Evolutionary conservation across 768 basidiomycete genomes (phyloP).

Genomic region (Podaxis mareebaensis): DNA sequence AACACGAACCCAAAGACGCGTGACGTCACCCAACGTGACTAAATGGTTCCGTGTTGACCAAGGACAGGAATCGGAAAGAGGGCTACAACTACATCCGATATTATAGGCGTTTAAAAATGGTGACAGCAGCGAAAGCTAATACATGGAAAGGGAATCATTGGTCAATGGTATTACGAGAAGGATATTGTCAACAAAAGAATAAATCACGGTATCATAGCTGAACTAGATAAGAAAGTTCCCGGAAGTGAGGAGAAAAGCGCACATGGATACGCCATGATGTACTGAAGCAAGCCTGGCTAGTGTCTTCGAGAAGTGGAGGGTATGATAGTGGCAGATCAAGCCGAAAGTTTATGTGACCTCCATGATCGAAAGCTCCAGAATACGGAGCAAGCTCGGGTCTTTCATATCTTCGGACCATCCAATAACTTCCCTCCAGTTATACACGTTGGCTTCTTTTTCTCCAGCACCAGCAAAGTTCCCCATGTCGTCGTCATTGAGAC

Average conservation of each 20-base stretch:
- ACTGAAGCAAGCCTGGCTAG: background rate
- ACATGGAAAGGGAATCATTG: background rate
- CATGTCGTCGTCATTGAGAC: constrained; percentile 78
- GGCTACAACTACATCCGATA: background rate
- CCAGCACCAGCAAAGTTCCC: constrained; percentile 74
- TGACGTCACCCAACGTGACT: constrained; percentile 9
- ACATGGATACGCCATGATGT: background rate
- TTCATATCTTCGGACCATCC: constrained; percentile 83
- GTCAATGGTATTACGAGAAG: background rate
- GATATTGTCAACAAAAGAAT: background rate
- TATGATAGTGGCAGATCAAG: background rate
- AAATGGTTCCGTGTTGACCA: background rate
- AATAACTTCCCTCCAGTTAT: constrained; percentile 80
- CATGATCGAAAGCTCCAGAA: constrained; percentile 77
- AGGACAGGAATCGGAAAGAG: background rate
- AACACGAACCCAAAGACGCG: background rate
- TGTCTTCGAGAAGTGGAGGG: background rate
- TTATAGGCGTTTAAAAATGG: background rate
- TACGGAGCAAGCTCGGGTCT: constrained; percentile 70
- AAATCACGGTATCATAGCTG: background rate
- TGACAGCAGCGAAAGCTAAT: constrained; percentile 4
- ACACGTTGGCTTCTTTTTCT: constrained; percentile 81
- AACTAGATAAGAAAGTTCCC: background rate
- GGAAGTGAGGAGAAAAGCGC: background rate
- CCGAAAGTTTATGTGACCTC: constrained; percentile 53